Evolutionary conservation across 2,329 filamentous ascomycete species (phyloP).

Genomic region (Fusarium beomiforme): DNA sequence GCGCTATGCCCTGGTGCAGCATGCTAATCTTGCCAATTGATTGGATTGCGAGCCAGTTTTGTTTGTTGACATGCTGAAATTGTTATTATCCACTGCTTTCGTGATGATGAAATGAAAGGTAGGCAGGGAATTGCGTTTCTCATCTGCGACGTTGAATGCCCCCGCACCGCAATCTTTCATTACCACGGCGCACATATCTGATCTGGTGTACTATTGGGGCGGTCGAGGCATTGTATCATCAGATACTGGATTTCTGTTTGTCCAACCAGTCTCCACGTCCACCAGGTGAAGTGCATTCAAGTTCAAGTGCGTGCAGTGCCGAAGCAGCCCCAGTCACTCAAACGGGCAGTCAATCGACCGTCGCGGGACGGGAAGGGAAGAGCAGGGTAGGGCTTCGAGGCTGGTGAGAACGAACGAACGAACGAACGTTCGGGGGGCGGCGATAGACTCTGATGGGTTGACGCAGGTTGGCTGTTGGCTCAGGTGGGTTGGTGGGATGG

Average conservation of each 20-base stretch:
- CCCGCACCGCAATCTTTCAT: slow-evolving; percentile 37
- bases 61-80: slow-evolving; percentile 45
- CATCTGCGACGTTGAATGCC: slow-evolving; percentile 27
- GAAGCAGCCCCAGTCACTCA: slow-evolving; percentile 26
- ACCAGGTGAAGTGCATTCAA: slow-evolving; percentile 10
- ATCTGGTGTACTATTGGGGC: slow-evolving; percentile 16
- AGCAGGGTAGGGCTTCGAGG: slow-evolving; percentile 21
- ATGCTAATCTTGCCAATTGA: slow-evolving; percentile 23
- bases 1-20: slow-evolving; percentile 33
- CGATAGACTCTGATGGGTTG: neutral
- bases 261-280: neutral
- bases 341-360: slow-evolving; percentile 13
- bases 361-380: slow-evolving; percentile 26
- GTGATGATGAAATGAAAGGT: slow-evolving; percentile 10
- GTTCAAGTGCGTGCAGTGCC: slow-evolving; percentile 32
- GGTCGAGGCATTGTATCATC: slow-evolving; percentile 25
- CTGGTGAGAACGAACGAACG: neutral
- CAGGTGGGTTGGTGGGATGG: slow-evolving; percentile 26
- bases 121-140: slow-evolving; percentile 38
- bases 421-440: neutral
- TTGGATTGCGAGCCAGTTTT: slow-evolving; percentile 34
- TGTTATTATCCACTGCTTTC: slow-evolving; percentile 42
- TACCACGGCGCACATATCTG: slow-evolving; percentile 29
- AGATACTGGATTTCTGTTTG: slow-evolving; percentile 12
- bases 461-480: neutral